Base-by-base conservation (phyloP, 495 filamentous ascomycete genomes). In the Evansstolkia leycettana region DNA sequence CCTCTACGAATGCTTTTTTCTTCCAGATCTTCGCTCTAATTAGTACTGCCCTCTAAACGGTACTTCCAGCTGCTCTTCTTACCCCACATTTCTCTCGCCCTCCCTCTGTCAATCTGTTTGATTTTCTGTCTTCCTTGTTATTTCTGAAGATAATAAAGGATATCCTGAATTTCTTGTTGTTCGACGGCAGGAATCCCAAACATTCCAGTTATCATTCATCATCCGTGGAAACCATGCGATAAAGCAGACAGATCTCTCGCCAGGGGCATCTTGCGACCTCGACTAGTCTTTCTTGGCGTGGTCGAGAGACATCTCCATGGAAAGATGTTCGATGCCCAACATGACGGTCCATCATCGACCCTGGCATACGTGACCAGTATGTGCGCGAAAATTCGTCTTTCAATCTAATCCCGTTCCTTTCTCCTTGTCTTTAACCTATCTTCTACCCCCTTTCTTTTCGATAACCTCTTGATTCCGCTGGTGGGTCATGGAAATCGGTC, bases 291-390 rank as follows among this genome's bases (percentile, higher is more conserved):
- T 46, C 48, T 42, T 40, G 43, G 36, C 40, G 35, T 42, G 38
- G 41, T 46, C 42, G 43, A 38, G 37, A 39, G 41, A 39, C 46
- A n/a, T 37, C 43, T 36, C 42, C 43, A 48, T 52, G 42, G 46
- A 55, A 58, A 51, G 43, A 65, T 65, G 60, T 50, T 57, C 50
- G 54, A 57, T 54, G 50, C 47, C 43, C 56, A 57, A 46, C 43
- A 38, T 38, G 56, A 54, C 50, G 46, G 52, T 50, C 42, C 36
- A 41, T 46, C 47, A 16, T 51, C 55, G 13, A 47, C 48, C 42
- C 38, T 51, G 47, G 51, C 53, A 37, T 56, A 52, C 47, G 38
- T 48, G 38, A 56, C 45, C 42, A 62, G 63, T 67, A 58, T 38
- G 62, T 50, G 19, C 32, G 25, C 20, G 25, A 24, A 30, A 29